Evolutionary conservation across 2,329 filamentous ascomycete species (phyloP), one percentile per base, ranked within the genome.

Genomic region (Xylariomycetidae sp.): DNA sequence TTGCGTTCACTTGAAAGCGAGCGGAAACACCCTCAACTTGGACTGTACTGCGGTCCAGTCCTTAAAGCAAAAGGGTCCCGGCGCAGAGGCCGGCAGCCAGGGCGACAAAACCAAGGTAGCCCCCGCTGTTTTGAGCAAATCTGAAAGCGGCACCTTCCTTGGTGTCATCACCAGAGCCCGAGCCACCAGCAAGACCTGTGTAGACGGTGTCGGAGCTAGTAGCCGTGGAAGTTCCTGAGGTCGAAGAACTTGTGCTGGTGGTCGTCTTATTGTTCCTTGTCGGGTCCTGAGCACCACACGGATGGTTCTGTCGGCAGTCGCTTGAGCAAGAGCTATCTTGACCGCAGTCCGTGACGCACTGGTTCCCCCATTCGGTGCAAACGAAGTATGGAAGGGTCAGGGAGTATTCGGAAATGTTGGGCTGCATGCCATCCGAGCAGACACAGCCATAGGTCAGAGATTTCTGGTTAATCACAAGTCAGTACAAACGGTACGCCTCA

Each of bases 311-410:
- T 35, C 72, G 68, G 65, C 84, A 89, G 35, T 60, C 48, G 38
- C 62, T 59, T n/a, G 70, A 58, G 56, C 84, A 88, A n/a, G 49
- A 42, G 47, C 69, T 68, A 59, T 80, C 66, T 31, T 52, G 38
- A 20, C 60, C 64, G 60, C 83, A 88, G 37, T 41, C 59, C 2
- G 45, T 52, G 10, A 82, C 77, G 56, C 82, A 87, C 60, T 86
- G 74, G 56, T 65, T 76, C 48, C 76, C 80, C 70, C 73, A 86
- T 60, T 82, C 70, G 29, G 70, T 70, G 72, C 85, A 92, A 49
- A 79, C 70, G 63, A 79, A 85, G 71, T 77, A 90, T 20, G 85
- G 85, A 17, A 92, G 67, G 2, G 85, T 89, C 48, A 86, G 70
- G 14, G 79, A 81, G 71, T 82, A 92, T 60, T 89, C 72, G 51